Conservation (phyloP, 306 rosid species). For the Adenanthera pavonina region DNA sequence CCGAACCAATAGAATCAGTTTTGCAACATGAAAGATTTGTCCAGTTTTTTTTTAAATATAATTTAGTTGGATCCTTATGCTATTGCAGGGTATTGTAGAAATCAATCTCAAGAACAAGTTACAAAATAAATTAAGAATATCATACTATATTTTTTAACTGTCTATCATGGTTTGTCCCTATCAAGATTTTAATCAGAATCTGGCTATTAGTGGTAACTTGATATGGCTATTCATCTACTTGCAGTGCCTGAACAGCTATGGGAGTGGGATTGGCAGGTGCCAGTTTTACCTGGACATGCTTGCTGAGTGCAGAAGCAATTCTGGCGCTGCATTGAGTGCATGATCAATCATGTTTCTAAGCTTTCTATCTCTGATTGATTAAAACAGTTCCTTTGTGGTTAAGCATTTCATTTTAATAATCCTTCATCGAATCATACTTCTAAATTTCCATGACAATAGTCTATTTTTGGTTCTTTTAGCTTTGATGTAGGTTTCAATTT, state of each 20-base stretch:
- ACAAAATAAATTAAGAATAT: too few relatives aligned
- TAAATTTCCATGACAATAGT: too few relatives aligned
- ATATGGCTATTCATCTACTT: not conserved
- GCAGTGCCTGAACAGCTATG: constrained; percentile 68
- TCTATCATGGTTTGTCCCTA: not conserved
- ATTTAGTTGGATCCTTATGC: not conserved
- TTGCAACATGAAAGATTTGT: not conserved
- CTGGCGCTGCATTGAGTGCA: constrained; percentile 53
- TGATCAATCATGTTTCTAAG: constrained; percentile 11
- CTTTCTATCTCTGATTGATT: not conserved
- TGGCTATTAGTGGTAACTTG: too few relatives aligned
- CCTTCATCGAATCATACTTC: too few relatives aligned
- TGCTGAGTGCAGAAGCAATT: constrained; percentile 61
- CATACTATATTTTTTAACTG: not conserved
- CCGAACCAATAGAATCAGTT: too few relatives aligned
- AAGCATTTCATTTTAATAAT: too few relatives aligned
- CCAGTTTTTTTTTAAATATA: not conserved
- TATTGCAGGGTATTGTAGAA: not conserved
- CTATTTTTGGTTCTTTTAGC: too few relatives aligned
- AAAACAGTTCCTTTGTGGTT: too few relatives aligned
- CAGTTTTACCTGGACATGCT: constrained; percentile 77
- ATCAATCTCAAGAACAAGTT: not conserved
- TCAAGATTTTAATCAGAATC: too few relatives aligned
- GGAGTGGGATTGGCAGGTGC: constrained; percentile 66
- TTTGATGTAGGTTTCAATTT: too few relatives aligned